Evolutionary conservation across 2,329 filamentous ascomycete genomes (phyloP).

Genomic region (Fusarium miscanthi): DNA sequence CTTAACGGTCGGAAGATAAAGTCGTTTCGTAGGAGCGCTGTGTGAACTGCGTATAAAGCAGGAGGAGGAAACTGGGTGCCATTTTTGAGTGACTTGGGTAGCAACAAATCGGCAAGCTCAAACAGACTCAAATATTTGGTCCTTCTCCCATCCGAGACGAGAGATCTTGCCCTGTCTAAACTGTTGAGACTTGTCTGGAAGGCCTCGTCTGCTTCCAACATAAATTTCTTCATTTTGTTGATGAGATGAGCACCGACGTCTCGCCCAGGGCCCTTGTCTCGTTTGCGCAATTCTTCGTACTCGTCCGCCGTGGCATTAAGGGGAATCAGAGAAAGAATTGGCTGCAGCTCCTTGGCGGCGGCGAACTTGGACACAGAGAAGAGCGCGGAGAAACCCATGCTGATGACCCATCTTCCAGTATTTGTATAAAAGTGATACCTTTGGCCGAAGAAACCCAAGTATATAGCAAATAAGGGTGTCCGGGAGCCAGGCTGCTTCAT

Average conservation of each 20-base stretch:
- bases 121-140: slow-evolving; percentile 62
- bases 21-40: slow-evolving; percentile 69
- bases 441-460: slow-evolving; percentile 62
- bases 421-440: slow-evolving; percentile 66
- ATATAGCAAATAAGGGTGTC: slow-evolving; percentile 62
- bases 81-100: slow-evolving; percentile 51
- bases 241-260: slow-evolving; percentile 57
- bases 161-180: slow-evolving; percentile 58
- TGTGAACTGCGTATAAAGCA: slow-evolving; percentile 76
- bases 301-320: slow-evolving; percentile 43
- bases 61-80: slow-evolving; percentile 56
- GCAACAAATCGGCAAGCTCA: slow-evolving; percentile 60
- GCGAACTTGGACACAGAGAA: slow-evolving; percentile 64
- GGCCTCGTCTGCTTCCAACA: slow-evolving; percentile 54
- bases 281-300: slow-evolving; percentile 47
- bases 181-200: slow-evolving; percentile 61
- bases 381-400: slow-evolving; percentile 55
- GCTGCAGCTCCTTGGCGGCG: slow-evolving; percentile 53
- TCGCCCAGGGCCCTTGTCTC: slow-evolving; percentile 58
- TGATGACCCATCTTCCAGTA: slow-evolving; percentile 62
- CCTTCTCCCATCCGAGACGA: slow-evolving; percentile 52
- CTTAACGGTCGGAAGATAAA: slow-evolving; percentile 67
- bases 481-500: slow-evolving; percentile 55
- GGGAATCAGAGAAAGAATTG: slow-evolving; percentile 50
- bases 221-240: slow-evolving; percentile 60